These are phyloP conservation scores for Periglandula ipomoeae DNA, from an alignment of 2,329 filamentous ascomycete genomes.

Conservation along the genomic window DNA sequence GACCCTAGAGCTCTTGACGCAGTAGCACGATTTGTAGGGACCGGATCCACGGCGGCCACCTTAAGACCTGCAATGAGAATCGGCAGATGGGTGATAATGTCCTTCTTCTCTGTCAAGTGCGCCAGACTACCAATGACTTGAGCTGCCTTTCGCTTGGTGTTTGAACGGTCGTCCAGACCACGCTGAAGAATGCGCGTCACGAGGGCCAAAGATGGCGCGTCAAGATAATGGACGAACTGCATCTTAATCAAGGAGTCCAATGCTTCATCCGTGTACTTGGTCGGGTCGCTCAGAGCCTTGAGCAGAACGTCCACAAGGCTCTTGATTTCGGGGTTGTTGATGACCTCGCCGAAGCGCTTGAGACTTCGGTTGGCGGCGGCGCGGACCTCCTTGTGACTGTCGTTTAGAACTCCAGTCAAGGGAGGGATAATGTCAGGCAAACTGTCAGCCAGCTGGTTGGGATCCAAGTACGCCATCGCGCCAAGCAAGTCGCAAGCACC, in stretches of 20 bases:
- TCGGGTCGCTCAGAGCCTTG: constrained; percentile 94
- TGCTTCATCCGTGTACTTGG: constrained; percentile 92
- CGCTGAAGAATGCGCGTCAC: constrained; percentile 94
- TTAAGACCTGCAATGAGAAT: constrained; percentile 88
- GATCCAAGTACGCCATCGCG: constrained; percentile 97
- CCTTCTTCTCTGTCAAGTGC: constrained; percentile 92
- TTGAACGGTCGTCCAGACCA: constrained; percentile 81
- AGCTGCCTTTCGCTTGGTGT: constrained; percentile 90
- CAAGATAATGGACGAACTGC: constrained; percentile 97
- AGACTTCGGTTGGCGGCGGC: constrained; percentile 87
- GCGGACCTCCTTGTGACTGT: constrained; percentile 96
- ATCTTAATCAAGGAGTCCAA: constrained; percentile 93
- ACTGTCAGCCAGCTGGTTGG: constrained; percentile 84
- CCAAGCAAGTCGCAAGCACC: constrained; percentile 93
- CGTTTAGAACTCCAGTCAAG: constrained; percentile 85
- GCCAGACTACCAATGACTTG: constrained; percentile 97
- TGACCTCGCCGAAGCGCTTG: constrained; percentile 97
- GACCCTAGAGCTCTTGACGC: constrained; percentile 93
- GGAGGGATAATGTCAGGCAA: constrained; percentile 95
- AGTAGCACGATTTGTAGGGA: constrained; percentile 91
- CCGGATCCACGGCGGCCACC: constrained; percentile 83
- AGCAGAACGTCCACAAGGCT: constrained; percentile 81
- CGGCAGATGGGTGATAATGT: constrained; percentile 81
- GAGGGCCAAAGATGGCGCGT: constrained; percentile 87
- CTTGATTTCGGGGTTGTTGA: constrained; percentile 96